Conservation (phyloP, 352 stramenopile genomes). For the Pythium biforme region DNA sequence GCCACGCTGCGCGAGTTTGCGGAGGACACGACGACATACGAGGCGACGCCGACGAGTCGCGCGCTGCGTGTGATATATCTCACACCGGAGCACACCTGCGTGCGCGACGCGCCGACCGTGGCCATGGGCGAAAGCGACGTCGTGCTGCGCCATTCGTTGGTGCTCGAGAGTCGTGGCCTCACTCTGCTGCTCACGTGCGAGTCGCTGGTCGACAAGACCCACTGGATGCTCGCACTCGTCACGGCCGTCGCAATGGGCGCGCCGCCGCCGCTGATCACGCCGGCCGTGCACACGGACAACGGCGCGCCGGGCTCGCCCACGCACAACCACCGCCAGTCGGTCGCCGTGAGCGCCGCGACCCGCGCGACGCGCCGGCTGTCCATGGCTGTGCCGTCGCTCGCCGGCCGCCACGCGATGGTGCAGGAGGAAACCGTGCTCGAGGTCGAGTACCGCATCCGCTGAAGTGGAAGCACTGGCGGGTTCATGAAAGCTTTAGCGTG, state of each 20-base stretch:
- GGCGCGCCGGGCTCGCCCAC: conserved; percentile 12
- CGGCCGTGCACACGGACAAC: conserved; percentile 19
- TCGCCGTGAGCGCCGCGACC: conserved; percentile 13
- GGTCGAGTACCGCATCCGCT: conserved; percentile 51
- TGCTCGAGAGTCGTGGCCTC: conserved; percentile 13
- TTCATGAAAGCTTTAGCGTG: no score
- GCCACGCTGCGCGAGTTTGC: conserved; percentile 3
- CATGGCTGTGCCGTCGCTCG: not conserved
- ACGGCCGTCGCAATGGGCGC: conserved; percentile 16
- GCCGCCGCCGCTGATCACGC: conserved; percentile 4
- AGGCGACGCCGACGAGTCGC: not conserved
- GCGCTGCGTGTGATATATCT: not conserved
- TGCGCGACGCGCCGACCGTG: conserved; percentile 7
- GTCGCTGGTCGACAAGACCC: conserved; percentile 41
- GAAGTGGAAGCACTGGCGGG: not conserved
- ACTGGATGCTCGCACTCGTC: conserved; percentile 45
- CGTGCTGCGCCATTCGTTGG: conserved; percentile 40
- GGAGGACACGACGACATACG: not conserved
- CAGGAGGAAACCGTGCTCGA: conserved; percentile 32
- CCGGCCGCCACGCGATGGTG: conserved; percentile 16
- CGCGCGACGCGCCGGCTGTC: conserved; percentile 13
- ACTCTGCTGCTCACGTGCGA: conserved; percentile 39
- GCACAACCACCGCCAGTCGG: conserved; percentile 15
- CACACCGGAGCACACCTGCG: not conserved
- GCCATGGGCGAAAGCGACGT: conserved; percentile 22